Evolutionary conservation across 1,139 yeast species (phyloP).

Genomic region (Blastobotrys indianensis): DNA sequence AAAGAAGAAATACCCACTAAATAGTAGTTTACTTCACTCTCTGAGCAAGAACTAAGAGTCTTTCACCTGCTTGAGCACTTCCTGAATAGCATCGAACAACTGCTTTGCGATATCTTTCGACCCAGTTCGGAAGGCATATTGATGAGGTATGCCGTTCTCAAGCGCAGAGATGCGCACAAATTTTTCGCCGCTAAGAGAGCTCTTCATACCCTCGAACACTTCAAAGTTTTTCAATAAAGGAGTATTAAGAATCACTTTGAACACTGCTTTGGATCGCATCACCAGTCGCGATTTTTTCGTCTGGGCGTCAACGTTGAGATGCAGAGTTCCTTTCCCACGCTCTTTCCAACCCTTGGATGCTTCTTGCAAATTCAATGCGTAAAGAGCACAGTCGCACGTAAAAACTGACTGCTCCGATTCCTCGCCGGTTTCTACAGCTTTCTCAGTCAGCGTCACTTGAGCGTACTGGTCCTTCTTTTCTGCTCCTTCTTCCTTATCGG

Average conservation of each 20-base stretch:
- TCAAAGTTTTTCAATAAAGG: slow-evolving; percentile 57
- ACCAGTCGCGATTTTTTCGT: slow-evolving; percentile 51
- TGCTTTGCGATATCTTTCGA: slow-evolving; percentile 55
- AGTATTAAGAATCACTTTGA: slow-evolving; percentile 75
- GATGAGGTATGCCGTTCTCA: slow-evolving; percentile 63
- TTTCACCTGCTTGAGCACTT: slow-evolving; percentile 28
- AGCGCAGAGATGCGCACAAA: slow-evolving; percentile 63
- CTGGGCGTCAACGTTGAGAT: slow-evolving; percentile 48
- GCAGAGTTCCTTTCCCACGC: slow-evolving; percentile 83
- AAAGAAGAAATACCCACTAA: not conserved
- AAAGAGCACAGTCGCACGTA: slow-evolving; percentile 70
- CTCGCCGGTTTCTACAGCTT: slow-evolving; percentile 76
- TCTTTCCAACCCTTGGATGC: slow-evolving; percentile 88
- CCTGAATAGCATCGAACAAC: slow-evolving; percentile 48
- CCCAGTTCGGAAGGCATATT: slow-evolving; percentile 73
- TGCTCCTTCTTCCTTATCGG: not conserved
- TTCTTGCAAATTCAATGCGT: slow-evolving; percentile 61
- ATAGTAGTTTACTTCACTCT: not conserved
- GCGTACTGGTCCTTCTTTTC: slow-evolving; percentile 21
- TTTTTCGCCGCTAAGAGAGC: slow-evolving; percentile 72
- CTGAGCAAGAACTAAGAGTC: not conserved
- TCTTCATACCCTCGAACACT: slow-evolving; percentile 72
- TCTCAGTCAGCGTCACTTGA: slow-evolving; percentile 35
- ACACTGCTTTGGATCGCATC: slow-evolving; percentile 86
- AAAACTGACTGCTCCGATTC: slow-evolving; percentile 72